Evolutionary conservation across 441 rosid species (phyloP), one percentile per base, ranked within the genome.

Genomic region (Oxalis stricta): DNA sequence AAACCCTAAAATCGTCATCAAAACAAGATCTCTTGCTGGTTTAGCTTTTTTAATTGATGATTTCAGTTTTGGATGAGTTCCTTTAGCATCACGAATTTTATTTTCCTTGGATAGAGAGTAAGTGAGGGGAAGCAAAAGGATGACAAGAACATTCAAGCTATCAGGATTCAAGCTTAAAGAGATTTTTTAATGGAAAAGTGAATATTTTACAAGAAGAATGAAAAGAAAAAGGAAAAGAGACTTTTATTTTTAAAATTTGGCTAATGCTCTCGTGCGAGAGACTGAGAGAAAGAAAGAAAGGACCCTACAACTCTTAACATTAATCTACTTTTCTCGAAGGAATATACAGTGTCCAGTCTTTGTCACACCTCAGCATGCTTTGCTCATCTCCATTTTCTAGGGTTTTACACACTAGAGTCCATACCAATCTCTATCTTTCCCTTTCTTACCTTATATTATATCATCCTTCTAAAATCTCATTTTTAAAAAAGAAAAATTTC

Each of bases 311-410:
- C 61, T 50, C 70, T n/a, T n/a, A n/a, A n/a, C n/a, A n/a, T n/a
- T n/a, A n/a, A n/a, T n/a, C n/a, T n/a, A n/a, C n/a, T n/a, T 68
- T 69, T 75, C 78, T 75, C 68, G 76, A 69, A 72, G 83, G 83
- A 76, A 69, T 67, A 76, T 76, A 51, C 66, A 62, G 76, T 55
- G 71, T 31, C 45, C 56, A 44, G 82, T 75, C 78, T 37, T 58
- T 69, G 68, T 76, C 76, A 55, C 4, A 13, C 41, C 68, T n/a
- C 66, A 18, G 65, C 76, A 72, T 61, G 71, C 75, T 68, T 45
- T 47, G 9, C 18, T 18, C 58, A 24, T 56, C 60, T 54, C 66
- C 73, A 64, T 51, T 68, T 62, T 67, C 79, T 69, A 54, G 73
- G 64, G 67, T 56, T 71, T 66, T 53, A 46, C 69, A 55, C 55